Conservation (phyloP, 2,329 filamentous ascomycete species). For the Nakataea oryzae region DNA sequence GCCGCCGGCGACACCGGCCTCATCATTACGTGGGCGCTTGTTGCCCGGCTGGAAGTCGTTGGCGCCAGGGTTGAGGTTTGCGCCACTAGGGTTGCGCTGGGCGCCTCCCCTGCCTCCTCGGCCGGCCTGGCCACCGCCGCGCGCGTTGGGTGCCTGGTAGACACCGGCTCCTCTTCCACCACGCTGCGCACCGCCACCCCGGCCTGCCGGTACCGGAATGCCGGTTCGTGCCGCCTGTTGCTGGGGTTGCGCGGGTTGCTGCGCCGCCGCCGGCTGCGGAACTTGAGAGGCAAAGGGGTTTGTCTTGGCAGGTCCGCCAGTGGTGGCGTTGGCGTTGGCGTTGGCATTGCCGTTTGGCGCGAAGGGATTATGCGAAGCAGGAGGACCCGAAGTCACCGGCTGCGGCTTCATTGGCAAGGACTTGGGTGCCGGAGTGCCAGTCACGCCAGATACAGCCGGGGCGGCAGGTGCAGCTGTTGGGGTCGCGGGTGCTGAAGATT, state of each 20-base stretch:
- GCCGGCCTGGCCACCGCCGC: conserved; percentile 12
- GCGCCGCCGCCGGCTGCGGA: conserved; percentile 7
- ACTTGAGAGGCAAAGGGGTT: conserved; percentile 12
- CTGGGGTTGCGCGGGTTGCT: conserved; percentile 7
- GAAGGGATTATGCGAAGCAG: not conserved
- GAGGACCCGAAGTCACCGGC: conserved; percentile 7
- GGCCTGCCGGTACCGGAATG: conserved; percentile 12
- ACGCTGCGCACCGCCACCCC: conserved; percentile 10
- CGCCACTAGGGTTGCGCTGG: conserved; percentile 27
- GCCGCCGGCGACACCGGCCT: conserved; percentile 19
- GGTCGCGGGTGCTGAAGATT: not conserved
- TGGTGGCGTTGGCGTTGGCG: not conserved
- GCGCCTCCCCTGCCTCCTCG: conserved; percentile 13
- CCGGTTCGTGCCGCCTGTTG: conserved; percentile 9
- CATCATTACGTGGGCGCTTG: conserved; percentile 43
- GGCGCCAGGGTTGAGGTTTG: conserved; percentile 36
- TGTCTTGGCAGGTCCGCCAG: not conserved
- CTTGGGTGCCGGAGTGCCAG: not conserved
- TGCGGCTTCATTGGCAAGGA: conserved; percentile 1
- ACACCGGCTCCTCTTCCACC: conserved; percentile 10
- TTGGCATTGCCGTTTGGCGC: not conserved
- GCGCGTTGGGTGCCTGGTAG: conserved; percentile 16
- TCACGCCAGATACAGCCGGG: not conserved
- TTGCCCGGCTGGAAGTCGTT: conserved; percentile 42
- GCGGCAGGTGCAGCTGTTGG: not conserved